These are phyloP conservation scores for Cytospora paraplurivora DNA, from an alignment of 2,329 filamentous ascomycete species.

Conservation along the genomic window DNA sequence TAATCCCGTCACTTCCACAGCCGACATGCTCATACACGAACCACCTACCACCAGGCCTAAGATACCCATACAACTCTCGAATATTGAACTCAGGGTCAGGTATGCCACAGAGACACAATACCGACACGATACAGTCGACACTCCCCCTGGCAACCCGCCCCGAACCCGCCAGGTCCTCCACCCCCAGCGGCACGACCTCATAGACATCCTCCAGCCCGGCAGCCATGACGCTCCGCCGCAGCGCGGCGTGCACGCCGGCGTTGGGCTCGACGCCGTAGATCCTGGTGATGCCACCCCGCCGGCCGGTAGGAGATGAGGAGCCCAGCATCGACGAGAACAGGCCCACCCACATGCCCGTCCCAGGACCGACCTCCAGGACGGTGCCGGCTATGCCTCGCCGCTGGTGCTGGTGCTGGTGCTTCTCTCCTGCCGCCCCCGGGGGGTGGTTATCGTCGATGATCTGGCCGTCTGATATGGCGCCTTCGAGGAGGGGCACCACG, in stretches of 20 bases:
- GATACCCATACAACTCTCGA: conserved; percentile 54
- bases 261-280: conserved; percentile 70
- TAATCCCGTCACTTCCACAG: conserved; percentile 30
- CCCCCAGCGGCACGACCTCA: conserved; percentile 63
- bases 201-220: conserved; percentile 60
- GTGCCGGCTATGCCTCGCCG: conserved; percentile 46
- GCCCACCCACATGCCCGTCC: conserved; percentile 61
- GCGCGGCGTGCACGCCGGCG: conserved; percentile 48
- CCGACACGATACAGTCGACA: conserved; percentile 61
- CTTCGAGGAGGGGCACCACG: conserved; percentile 58
- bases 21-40: conserved; percentile 65
- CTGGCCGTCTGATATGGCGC: conserved; percentile 44
- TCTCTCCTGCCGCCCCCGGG: conserved; percentile 35
- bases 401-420: background rate
- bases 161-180: conserved; percentile 54
- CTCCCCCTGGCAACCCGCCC: conserved; percentile 53
- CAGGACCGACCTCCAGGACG: conserved; percentile 65
- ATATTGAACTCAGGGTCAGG: conserved; percentile 61
- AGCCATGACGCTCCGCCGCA: conserved; percentile 50
- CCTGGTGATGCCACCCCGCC: conserved; percentile 39
- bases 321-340: conserved; percentile 44
- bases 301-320: conserved; percentile 20
- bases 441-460: background rate
- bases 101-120: conserved; percentile 66
- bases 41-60: conserved; percentile 65